Conservation (phyloP, 768 basidiomycete genomes). For the Lactarius hengduanensis region DNA sequence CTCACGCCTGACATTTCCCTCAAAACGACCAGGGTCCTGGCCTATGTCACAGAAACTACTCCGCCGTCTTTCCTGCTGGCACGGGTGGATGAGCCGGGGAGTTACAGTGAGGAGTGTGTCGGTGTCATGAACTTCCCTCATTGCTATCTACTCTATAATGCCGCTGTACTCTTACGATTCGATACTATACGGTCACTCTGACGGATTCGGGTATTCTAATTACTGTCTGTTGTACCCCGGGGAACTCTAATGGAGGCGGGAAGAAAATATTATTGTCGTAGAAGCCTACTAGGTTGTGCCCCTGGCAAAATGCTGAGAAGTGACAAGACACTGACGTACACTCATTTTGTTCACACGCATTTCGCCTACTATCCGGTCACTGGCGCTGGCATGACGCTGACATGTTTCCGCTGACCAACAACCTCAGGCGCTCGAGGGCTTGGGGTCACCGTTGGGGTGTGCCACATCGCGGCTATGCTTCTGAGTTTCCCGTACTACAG, state of each 20-base stretch:
- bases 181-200: constrained; percentile 1
- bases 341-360: background rate
- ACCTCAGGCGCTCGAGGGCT: background rate
- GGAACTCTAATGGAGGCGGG: background rate
- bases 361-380: background rate
- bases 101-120: background rate
- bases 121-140: constrained; percentile 2
- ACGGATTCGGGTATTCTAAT: constrained; percentile 1
- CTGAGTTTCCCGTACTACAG: background rate
- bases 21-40: constrained; percentile 9
- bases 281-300: background rate
- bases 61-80: constrained; percentile 4
- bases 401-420: background rate
- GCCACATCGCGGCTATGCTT: background rate
- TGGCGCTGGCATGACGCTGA: background rate
- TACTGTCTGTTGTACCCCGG: background rate
- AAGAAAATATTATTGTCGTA: background rate
- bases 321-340: background rate
- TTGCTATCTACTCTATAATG: constrained; percentile 6
- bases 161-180: constrained; percentile 14
- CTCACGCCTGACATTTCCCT: background rate
- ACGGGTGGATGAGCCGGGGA: constrained; percentile 8
- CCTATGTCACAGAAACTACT: background rate
- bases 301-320: background rate
- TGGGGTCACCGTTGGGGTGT: background rate